phyloP scores from a whole-genome alignment of 2,329 filamentous ascomycete species.

The Pseudogymnoascus sp. region DNA sequence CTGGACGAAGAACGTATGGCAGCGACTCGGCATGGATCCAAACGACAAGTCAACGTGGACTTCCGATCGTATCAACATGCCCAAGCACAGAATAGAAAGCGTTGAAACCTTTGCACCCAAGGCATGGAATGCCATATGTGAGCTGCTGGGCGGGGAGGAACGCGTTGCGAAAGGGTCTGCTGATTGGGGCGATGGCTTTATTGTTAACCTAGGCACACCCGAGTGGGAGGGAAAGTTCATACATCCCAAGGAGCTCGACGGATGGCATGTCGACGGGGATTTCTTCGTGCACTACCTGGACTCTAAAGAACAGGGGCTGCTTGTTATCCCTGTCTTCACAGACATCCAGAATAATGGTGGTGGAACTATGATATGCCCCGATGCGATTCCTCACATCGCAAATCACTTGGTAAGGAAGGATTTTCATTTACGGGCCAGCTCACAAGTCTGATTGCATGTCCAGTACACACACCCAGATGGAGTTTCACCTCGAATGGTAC shows the following conservation, averaged over 20 bases:
- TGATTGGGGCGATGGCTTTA: slow-evolving; percentile 59
- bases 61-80: slow-evolving; percentile 56
- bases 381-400: slow-evolving; percentile 49
- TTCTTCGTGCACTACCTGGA: slow-evolving; percentile 68
- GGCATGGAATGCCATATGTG: slow-evolving; percentile 58
- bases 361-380: slow-evolving; percentile 55
- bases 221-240: slow-evolving; percentile 42
- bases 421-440: not conserved
- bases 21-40: slow-evolving; percentile 54
- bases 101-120: slow-evolving; percentile 51
- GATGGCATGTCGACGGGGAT: slow-evolving; percentile 65
- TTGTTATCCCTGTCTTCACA: slow-evolving; percentile 60
- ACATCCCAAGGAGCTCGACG: slow-evolving; percentile 42
- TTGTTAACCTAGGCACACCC: slow-evolving; percentile 58
- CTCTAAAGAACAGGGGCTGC: slow-evolving; percentile 57
- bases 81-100: slow-evolving; percentile 45
- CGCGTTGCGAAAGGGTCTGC: slow-evolving; percentile 39
- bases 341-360: slow-evolving; percentile 53
- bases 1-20: slow-evolving; percentile 48
- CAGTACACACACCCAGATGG: slow-evolving; percentile 52
- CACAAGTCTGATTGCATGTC: not conserved
- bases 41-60: slow-evolving; percentile 58
- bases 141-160: slow-evolving; percentile 56
- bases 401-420: slow-evolving; percentile 36
- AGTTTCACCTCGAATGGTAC: slow-evolving; percentile 56